A percentile compares a stretch with the other conserved stretches of the same genome.
Conservation (phyloP, 2,329 filamentous ascomycete species). For the Pyrenophora seminiperda region DNA sequence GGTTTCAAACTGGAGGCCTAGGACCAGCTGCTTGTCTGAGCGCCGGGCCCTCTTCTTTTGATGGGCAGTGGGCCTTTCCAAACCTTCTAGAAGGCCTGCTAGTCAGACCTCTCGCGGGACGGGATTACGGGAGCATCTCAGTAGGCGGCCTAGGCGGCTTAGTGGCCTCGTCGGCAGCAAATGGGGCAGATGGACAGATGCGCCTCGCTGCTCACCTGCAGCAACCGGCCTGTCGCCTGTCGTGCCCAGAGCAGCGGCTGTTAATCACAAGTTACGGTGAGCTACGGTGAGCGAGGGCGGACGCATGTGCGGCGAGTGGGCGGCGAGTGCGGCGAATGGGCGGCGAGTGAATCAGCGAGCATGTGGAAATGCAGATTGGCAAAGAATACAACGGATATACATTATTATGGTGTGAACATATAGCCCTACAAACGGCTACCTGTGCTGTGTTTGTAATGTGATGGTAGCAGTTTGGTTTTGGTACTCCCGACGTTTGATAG, state of each 20-base stretch:
- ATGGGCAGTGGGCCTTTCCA: slow-evolving; percentile 35
- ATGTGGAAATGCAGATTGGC: background rate
- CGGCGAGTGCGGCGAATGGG: no score
- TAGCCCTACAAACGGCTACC: no score
- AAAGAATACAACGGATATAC: no score
- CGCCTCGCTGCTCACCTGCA: no score
- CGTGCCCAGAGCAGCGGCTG: slow-evolving; percentile 3
- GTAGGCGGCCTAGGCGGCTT: no score
- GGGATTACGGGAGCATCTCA: slow-evolving; percentile 33
- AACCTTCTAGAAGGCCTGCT: slow-evolving; percentile 47
- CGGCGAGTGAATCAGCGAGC: no score
- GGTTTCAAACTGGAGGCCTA: slow-evolving; percentile 32
- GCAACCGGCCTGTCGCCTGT: no score
- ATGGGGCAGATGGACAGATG: no score
- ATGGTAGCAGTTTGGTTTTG: no score
- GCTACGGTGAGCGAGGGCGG: slow-evolving; percentile 9
- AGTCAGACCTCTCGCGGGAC: slow-evolving; percentile 33
- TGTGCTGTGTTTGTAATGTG: background rate
- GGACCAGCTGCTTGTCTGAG: slow-evolving; percentile 25
- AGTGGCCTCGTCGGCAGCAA: background rate
- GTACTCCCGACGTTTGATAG: no score
- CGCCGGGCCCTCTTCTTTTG: slow-evolving; percentile 21
- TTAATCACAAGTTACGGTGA: slow-evolving; percentile 15
- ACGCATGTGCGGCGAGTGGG: no score
- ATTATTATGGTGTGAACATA: no score